These are phyloP conservation scores for Jaenimonas drosophilae DNA, from an alignment of 208 protist species.

Conservation along the genomic window DNA sequence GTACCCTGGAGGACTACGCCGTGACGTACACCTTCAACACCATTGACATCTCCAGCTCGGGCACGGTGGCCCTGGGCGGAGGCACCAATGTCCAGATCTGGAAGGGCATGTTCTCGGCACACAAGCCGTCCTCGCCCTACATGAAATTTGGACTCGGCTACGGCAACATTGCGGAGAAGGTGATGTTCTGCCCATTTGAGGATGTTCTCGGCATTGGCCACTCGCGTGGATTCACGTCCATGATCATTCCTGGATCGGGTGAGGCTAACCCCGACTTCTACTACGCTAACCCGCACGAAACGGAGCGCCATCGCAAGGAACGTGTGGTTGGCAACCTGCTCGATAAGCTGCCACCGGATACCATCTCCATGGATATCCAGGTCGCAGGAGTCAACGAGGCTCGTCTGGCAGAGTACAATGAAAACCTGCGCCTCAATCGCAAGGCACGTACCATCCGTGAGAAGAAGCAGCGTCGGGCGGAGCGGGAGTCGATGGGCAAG, in stretches of 20 bases:
- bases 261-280: slow-evolving; percentile 91
- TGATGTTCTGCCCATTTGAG: slow-evolving; percentile 87
- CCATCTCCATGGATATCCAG: slow-evolving; percentile 87
- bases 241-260: slow-evolving; percentile 84
- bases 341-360: slow-evolving; percentile 91
- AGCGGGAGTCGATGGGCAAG: slow-evolving; percentile 16
- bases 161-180: slow-evolving; percentile 62
- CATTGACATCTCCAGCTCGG: slow-evolving; percentile 74
- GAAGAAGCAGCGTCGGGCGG: slow-evolving; percentile 68
- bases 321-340: slow-evolving; percentile 76
- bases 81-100: slow-evolving; percentile 81
- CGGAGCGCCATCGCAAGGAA: slow-evolving; percentile 83
- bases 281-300: slow-evolving; percentile 91
- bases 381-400: slow-evolving; percentile 74
- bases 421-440: slow-evolving; percentile 71
- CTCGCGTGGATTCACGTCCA: slow-evolving; percentile 76
- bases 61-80: slow-evolving; percentile 78
- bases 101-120: slow-evolving; percentile 69
- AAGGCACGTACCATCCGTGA: slow-evolving; percentile 73
- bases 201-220: slow-evolving; percentile 88
- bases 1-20: slow-evolving; percentile 83
- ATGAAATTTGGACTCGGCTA: slow-evolving; percentile 87
- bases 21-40: slow-evolving; percentile 73
- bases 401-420: slow-evolving; percentile 71
- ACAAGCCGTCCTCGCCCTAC: slow-evolving; percentile 69